Evolutionary conservation across 306 rosid genomes (phyloP).

Genomic region (Styphnolobium japonicum): DNA sequence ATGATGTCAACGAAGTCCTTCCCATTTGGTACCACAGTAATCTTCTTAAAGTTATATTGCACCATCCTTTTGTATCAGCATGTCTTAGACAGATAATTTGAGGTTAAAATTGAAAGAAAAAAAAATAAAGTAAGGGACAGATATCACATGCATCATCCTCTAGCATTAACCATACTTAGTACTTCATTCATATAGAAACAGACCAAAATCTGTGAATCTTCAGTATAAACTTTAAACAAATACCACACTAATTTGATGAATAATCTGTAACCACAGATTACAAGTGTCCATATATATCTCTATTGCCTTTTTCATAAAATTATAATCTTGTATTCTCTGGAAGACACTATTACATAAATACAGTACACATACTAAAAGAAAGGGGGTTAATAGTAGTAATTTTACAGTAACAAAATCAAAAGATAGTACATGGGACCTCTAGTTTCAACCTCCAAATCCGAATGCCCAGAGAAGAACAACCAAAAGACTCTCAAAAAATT

Average conservation of each 20-base stretch:
- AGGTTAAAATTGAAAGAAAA: neutral
- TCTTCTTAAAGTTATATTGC: conserved; percentile 84
- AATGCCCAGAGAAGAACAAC: too few species aligned
- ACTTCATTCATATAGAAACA: neutral
- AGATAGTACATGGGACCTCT: too few species aligned
- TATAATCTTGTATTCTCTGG: too few species aligned
- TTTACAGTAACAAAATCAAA: too few species aligned
- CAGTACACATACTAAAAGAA: too few species aligned
- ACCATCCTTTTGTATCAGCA: conserved; percentile 48
- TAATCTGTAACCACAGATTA: neutral
- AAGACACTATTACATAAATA: too few species aligned
- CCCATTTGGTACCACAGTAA: conserved; percentile 88
- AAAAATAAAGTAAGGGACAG: neutral
- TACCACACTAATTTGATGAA: neutral
- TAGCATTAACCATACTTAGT: too few species aligned
- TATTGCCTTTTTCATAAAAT: too few species aligned
- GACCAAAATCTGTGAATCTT: neutral
- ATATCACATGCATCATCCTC: neutral
- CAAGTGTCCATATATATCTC: too few species aligned
- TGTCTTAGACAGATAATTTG: neutral
- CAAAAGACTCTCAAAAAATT: too few species aligned
- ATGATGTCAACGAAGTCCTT: conserved; percentile 76
- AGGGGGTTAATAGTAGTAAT: too few species aligned
- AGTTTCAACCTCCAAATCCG: too few species aligned
- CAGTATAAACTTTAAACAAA: neutral